These are phyloP conservation scores for Pseudopyricularia javanii DNA, from an alignment of 2,329 filamentous ascomycete species.

Conservation along the genomic window DNA sequence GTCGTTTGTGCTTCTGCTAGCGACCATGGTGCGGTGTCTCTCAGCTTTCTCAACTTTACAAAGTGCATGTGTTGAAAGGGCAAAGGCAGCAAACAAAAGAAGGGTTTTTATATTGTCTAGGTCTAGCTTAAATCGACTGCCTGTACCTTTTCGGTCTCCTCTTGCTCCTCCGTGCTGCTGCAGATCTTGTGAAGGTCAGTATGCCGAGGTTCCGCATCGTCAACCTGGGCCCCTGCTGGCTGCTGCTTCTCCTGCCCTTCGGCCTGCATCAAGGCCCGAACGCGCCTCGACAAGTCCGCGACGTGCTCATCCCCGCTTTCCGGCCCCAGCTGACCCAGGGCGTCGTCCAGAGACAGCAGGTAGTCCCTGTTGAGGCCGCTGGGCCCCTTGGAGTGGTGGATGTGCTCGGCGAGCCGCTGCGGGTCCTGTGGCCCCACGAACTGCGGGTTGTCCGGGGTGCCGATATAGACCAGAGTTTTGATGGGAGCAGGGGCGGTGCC, in stretches of 20 bases:
- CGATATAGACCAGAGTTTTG: conserved; percentile 73
- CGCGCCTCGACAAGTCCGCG: conserved; percentile 63
- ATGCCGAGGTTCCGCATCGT: conserved; percentile 11
- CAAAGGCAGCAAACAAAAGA: background rate
- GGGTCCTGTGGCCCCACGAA: conserved; percentile 79
- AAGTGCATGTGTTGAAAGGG: no score
- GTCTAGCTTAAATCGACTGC: background rate
- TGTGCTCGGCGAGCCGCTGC: conserved; percentile 66
- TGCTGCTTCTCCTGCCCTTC: background rate
- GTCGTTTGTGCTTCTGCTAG: no score
- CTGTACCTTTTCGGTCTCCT: conserved; percentile 41
- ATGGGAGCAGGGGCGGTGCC: conserved; percentile 20
- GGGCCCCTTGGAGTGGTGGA: conserved; percentile 62
- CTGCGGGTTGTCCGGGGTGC: conserved; percentile 83
- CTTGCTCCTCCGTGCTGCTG: conserved; percentile 44
- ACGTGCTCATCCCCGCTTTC: conserved; percentile 79
- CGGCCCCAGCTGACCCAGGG: conserved; percentile 57
- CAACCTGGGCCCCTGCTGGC: conserved; percentile 3
- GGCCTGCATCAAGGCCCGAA: conserved; percentile 31
- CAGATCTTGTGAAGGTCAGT: conserved; percentile 26
- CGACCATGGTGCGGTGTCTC: no score
- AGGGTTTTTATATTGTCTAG: background rate
- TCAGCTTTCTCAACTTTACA: no score
- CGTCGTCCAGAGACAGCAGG: conserved; percentile 65
- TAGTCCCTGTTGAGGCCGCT: conserved; percentile 90